These are phyloP conservation scores for Talaromyces stipitatus DNA, from an alignment of 495 filamentous ascomycete species.

Conservation along the genomic window DNA sequence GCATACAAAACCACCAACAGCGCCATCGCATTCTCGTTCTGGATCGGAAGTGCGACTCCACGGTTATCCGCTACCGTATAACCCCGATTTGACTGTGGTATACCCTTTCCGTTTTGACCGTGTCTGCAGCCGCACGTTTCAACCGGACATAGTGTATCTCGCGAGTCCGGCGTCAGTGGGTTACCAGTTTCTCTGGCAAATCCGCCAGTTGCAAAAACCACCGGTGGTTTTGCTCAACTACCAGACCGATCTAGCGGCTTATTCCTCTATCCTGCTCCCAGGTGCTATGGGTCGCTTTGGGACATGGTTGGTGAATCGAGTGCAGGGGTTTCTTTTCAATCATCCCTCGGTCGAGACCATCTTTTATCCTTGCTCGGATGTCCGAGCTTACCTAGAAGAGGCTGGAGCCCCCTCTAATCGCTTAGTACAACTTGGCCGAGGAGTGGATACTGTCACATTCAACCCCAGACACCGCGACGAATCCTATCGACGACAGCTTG, in stretches of 20 bases:
- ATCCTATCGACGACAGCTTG: constrained; percentile 36
- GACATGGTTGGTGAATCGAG: constrained; percentile 43
- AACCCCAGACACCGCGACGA: constrained; percentile 39
- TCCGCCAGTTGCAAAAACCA: constrained; percentile 43
- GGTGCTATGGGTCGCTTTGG: constrained; percentile 46
- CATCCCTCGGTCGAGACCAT: constrained; percentile 48
- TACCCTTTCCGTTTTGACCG: constrained; percentile 53
- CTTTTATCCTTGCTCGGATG: constrained; percentile 53
- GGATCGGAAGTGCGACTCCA: constrained; percentile 39
- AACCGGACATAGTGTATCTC: constrained; percentile 53
- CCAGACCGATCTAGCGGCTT: constrained; percentile 57
- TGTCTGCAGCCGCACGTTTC: constrained; percentile 44
- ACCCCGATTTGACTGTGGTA: constrained; percentile 54
- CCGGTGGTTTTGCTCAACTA: constrained; percentile 54
- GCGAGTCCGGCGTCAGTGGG: constrained; percentile 57
- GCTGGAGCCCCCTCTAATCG: constrained; percentile 40
- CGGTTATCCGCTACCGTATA: constrained; percentile 57
- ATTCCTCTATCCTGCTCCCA: constrained; percentile 54
- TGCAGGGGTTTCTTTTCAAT: constrained; percentile 53
- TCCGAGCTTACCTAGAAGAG: constrained; percentile 45
- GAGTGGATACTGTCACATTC: constrained; percentile 53
- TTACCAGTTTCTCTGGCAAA: constrained; percentile 55
- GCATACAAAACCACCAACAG: constrained; percentile 11
- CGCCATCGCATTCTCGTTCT: constrained; percentile 12
- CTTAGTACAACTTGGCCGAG: constrained; percentile 46